A percentile compares a stretch with the other conserved stretches of the same genome.
Conservation (phyloP, 345 rosid species). For the Erodium maritimum region DNA sequence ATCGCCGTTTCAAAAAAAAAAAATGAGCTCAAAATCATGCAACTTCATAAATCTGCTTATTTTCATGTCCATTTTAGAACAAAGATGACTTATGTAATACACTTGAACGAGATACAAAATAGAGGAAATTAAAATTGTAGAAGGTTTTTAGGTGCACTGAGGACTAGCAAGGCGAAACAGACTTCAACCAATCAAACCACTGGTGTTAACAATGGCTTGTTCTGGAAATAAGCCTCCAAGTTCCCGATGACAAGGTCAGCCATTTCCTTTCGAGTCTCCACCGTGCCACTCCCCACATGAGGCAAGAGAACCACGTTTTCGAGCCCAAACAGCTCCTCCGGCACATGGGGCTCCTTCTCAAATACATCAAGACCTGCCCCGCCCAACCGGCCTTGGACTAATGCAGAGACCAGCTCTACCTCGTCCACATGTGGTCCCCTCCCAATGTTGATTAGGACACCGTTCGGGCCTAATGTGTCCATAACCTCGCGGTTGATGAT, state of each 20-base stretch:
- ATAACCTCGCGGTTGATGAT: conserved; percentile 47
- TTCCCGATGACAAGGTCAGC: conserved; percentile 43
- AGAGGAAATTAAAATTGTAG: no score
- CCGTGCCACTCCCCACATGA: conserved; percentile 52
- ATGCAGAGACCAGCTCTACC: conserved; percentile 45
- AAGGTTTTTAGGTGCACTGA: neutral
- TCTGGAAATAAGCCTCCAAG: conserved; percentile 41
- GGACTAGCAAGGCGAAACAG: neutral
- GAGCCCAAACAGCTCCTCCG: conserved; percentile 42
- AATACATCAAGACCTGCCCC: conserved; percentile 60
- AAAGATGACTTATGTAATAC: no score
- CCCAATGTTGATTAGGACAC: conserved; percentile 58
- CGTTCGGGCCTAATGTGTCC: conserved; percentile 53
- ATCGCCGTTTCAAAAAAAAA: no score
- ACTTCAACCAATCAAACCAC: conserved; percentile 22
- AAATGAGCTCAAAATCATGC: no score
- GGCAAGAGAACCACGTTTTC: conserved; percentile 60
- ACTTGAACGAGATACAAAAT: no score
- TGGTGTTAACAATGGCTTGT: conserved; percentile 30
- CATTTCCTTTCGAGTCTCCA: conserved; percentile 39
- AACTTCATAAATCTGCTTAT: no score
- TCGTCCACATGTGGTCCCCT: conserved; percentile 59
- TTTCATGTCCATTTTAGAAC: no score
- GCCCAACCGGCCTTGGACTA: conserved; percentile 46
- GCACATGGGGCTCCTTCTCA: conserved; percentile 49